phyloP scores from a whole-genome alignment of 169 alveolate genomes.

The Eimeria necatrix region DNA sequence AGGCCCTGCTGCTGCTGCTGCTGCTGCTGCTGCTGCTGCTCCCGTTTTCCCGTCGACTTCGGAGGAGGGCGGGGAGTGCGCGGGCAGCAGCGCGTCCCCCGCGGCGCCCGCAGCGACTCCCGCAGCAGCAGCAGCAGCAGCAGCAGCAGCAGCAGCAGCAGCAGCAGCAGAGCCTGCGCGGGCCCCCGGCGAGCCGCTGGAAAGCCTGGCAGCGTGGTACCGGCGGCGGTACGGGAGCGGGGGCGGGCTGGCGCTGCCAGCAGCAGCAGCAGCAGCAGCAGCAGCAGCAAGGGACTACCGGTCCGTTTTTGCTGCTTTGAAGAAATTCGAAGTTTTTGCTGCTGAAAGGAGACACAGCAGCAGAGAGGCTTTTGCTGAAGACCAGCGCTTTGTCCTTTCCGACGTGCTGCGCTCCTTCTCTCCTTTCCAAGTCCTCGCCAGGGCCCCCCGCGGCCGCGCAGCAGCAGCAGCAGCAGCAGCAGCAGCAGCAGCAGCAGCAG shows the following conservation, averaged over 20 bases:
- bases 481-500: no score
- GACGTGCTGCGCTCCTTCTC: constrained; percentile 45
- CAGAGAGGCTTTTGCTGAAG: constrained; percentile 23
- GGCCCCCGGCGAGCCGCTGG: constrained; percentile 39
- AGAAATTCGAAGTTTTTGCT: not conserved
- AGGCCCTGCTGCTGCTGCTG: not conserved
- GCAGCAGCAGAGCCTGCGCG: not conserved
- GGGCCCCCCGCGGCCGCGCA: no score
- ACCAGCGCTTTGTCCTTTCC: not conserved
- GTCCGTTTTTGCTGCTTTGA: not conserved
- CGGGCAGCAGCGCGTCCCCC: not conserved
- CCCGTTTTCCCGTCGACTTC: not conserved
- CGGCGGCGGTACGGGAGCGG: constrained; percentile 41
- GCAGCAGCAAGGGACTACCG: not conserved
- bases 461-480: no score
- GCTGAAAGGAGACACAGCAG: constrained; percentile 16
- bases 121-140: constrained; percentile 32
- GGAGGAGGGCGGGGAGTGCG: not conserved
- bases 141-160: constrained; percentile 14
- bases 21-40: not conserved
- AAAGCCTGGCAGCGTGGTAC: constrained; percentile 37
- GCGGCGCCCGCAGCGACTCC: constrained; percentile 7
- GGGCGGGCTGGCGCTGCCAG: not conserved
- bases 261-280: no score
- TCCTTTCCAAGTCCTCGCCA: not conserved